A percentile compares a stretch with the other conserved stretches of the same genome.
Conservation (phyloP, 73 alveolate genomes). For the Uronychia setigera region DNA sequence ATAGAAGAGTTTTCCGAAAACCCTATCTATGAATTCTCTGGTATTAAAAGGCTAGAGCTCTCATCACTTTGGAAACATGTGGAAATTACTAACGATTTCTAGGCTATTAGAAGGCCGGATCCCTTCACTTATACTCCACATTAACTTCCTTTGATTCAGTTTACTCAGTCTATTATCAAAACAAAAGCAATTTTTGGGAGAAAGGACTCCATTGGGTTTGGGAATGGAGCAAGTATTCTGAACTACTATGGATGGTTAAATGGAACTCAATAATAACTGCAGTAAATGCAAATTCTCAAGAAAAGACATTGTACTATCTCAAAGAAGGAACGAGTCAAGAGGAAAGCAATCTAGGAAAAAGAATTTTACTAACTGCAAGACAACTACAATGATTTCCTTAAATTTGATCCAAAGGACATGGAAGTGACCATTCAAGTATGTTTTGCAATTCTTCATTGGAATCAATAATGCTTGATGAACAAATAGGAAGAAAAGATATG, state of each 20-base stretch:
- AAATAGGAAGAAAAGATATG: too few relatives aligned
- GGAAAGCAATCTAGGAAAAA: background rate
- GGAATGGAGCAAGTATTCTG: too few relatives aligned
- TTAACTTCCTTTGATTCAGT: too few relatives aligned
- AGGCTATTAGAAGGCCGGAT: too few relatives aligned
- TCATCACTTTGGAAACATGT: constrained; percentile 4
- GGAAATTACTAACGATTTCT: background rate
- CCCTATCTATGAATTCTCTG: constrained; percentile 5
- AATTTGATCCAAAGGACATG: constrained; percentile 7
- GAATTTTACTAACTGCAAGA: constrained; percentile 1
- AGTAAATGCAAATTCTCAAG: background rate
- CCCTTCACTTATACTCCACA: too few relatives aligned
- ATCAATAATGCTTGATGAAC: too few relatives aligned
- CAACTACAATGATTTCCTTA: constrained; percentile 10
- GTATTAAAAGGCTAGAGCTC: too few relatives aligned
- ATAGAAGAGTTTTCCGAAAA: constrained; percentile 5
- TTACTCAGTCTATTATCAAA: too few relatives aligned
- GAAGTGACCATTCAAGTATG: background rate
- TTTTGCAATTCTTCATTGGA: too few relatives aligned
- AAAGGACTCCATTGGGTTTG: too few relatives aligned
- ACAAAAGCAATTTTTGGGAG: too few relatives aligned
- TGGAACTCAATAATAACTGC: background rate
- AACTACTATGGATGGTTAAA: too few relatives aligned
- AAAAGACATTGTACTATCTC: constrained; percentile 1
- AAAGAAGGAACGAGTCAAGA: background rate